Percentiles rank a stretch among this genome's conserved stretches.
Evolutionary conservation across 139 green algal genomes (phyloP).

Genomic region (Chlamydomonas sp.): DNA sequence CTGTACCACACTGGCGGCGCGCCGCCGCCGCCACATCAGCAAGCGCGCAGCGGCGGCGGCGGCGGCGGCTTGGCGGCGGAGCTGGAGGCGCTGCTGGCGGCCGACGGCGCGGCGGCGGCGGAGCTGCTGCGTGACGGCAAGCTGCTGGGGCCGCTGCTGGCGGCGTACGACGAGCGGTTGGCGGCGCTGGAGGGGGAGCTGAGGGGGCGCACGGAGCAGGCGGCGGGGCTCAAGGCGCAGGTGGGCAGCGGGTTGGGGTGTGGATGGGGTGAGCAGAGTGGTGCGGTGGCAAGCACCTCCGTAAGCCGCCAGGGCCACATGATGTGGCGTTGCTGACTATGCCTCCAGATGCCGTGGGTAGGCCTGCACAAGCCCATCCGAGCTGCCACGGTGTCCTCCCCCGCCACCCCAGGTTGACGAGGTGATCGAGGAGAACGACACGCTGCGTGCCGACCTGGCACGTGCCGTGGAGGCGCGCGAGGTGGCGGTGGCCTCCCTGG

Average conservation of each 20-base stretch:
- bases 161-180: conserved; percentile 58
- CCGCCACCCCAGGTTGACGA: conserved; percentile 48
- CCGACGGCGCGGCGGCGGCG: conserved; percentile 12
- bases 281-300: no score
- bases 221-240: conserved; percentile 39
- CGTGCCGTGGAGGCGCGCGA: conserved; percentile 22
- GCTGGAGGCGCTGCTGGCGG: not conserved
- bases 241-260: not conserved
- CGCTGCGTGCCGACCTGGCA: conserved; percentile 33
- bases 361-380: not conserved
- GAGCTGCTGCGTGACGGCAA: conserved; percentile 14
- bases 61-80: not conserved
- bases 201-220: conserved; percentile 12
- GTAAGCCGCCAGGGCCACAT: no score
- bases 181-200: conserved; percentile 39
- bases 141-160: conserved; percentile 55
- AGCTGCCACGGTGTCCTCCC: not conserved
- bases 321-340: no score
- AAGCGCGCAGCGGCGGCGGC: not conserved
- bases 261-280: not conserved
- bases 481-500: not conserved
- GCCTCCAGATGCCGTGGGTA: no score
- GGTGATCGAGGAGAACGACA: conserved; percentile 65
- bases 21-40: not conserved
- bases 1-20: not conserved